Evolutionary conservation across 2,329 filamentous ascomycete genomes (phyloP).

Genomic region (Penicillium sp.): DNA sequence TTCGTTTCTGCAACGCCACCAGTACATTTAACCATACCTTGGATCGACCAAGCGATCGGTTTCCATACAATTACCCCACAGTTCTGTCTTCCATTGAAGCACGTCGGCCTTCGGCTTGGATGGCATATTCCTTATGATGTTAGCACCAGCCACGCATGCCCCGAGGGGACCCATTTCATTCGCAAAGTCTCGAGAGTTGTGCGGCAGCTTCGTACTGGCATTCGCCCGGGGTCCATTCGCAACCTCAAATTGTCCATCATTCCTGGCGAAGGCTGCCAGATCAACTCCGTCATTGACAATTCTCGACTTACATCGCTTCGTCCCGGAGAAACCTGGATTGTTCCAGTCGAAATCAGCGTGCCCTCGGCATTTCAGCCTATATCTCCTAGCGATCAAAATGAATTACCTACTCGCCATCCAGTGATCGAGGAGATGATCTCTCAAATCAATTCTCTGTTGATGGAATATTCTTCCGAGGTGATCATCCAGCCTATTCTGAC

Average conservation of each 20-base stretch:
- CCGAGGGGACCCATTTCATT: conserved; percentile 17
- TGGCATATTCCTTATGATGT: conserved; percentile 31
- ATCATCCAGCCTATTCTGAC: conserved; percentile 24
- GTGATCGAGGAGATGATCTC: conserved; percentile 26
- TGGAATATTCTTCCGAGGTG: conserved; percentile 12
- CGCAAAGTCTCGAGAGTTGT: conserved; percentile 23
- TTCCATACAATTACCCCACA: conserved; percentile 36
- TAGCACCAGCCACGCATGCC: conserved; percentile 9
- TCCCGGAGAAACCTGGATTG: conserved; percentile 33
- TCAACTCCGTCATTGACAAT: conserved; percentile 23
- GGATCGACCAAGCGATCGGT: conserved; percentile 26
- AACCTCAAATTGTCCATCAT: conserved; percentile 26
- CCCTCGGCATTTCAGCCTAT: conserved; percentile 9
- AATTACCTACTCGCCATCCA: conserved; percentile 3
- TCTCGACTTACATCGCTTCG: conserved; percentile 22
- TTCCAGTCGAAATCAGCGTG: conserved; percentile 26
- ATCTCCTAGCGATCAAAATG: not conserved
- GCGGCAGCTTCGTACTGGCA: conserved; percentile 29
- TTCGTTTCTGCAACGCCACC: conserved; percentile 28
- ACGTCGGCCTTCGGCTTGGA: conserved; percentile 15
- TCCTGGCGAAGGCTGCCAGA: conserved; percentile 21
- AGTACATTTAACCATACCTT: conserved; percentile 19
- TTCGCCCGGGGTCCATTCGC: conserved; percentile 25
- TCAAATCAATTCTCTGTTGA: conserved; percentile 31
- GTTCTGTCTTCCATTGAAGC: conserved; percentile 18